Evolutionary conservation across 78 protist species (phyloP).

Genomic region (Capsaspora owczarzaki): DNA sequence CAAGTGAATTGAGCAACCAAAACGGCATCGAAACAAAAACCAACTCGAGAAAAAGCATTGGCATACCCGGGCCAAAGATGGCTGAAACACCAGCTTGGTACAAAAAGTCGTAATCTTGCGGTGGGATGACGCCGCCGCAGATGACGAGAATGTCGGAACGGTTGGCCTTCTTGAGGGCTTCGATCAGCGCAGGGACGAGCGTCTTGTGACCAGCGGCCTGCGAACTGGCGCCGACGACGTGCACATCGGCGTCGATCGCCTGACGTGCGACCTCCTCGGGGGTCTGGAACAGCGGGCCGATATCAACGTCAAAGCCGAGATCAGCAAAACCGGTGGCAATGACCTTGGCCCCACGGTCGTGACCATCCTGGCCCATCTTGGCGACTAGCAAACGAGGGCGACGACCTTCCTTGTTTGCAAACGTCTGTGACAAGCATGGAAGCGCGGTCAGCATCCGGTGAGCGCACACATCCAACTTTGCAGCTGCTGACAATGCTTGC

Average conservation of each 20-base stretch:
- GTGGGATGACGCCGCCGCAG: constrained; percentile 93
- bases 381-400: constrained; percentile 90
- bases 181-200: constrained; percentile 82
- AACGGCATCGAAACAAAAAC: not conserved
- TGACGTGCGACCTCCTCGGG: constrained; percentile 77
- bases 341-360: constrained; percentile 96
- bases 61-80: constrained; percentile 93
- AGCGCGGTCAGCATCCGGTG: not conserved
- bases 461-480: not conserved
- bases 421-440: constrained; percentile 11
- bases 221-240: constrained; percentile 85
- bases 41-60: not conserved
- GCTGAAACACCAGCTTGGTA: constrained; percentile 70
- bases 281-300: constrained; percentile 86
- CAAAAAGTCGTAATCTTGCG: constrained; percentile 81
- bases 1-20: too few species aligned
- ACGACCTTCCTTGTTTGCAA: constrained; percentile 66
- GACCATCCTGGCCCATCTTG: constrained; percentile 98
- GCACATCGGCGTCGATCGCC: constrained; percentile 95
- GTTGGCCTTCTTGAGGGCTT: constrained; percentile 36
- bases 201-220: constrained; percentile 96
- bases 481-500: not conserved
- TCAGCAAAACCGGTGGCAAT: constrained; percentile 94
- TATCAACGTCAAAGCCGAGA: constrained; percentile 94
- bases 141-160: constrained; percentile 67